A percentile compares a stretch with the other conserved stretches of the same genome.
These are phyloP conservation scores for Pisolithus albus DNA, from an alignment of 768 basidiomycete genomes.

Conservation along the genomic window DNA sequence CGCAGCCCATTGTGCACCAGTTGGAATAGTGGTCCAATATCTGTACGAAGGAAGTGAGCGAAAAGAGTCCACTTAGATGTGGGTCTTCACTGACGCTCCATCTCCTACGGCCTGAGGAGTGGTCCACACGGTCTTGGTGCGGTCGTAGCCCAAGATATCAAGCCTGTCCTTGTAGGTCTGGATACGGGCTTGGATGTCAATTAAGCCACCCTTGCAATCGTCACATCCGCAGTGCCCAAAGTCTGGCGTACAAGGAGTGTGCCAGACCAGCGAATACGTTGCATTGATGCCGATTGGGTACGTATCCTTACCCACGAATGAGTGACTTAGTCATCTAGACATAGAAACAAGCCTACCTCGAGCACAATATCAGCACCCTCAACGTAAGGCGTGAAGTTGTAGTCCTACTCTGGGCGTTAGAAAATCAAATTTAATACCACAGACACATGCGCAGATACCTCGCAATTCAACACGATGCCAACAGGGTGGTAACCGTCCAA, in stretches of 20 bases:
- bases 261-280: slow-evolving; percentile 53
- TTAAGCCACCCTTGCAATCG: slow-evolving; percentile 54
- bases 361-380: slow-evolving; percentile 63
- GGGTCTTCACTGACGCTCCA: slow-evolving; percentile 20
- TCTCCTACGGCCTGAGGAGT: slow-evolving; percentile 72
- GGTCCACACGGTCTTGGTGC: slow-evolving; percentile 66
- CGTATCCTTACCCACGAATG: slow-evolving; percentile 10
- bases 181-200: slow-evolving; percentile 60
- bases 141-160: slow-evolving; percentile 56
- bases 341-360: slow-evolving; percentile 55
- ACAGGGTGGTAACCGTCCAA: slow-evolving; percentile 55
- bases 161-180: slow-evolving; percentile 57
- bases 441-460: slow-evolving; percentile 7
- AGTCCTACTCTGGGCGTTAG: slow-evolving; percentile 36
- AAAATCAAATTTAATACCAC: not conserved
- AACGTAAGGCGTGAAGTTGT: slow-evolving; percentile 51
- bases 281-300: slow-evolving; percentile 47
- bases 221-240: slow-evolving; percentile 75
- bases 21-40: slow-evolving; percentile 24
- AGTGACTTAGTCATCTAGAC: slow-evolving; percentile 5
- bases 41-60: slow-evolving; percentile 5
- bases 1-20: slow-evolving; percentile 21
- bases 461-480: slow-evolving; percentile 48
- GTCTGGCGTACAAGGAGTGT: slow-evolving; percentile 52
- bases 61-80: not conserved